Percentiles rank a stretch among this genome's conserved stretches.
Conservation (phyloP, 257 asterid species). For the Leonotis leonurus region DNA sequence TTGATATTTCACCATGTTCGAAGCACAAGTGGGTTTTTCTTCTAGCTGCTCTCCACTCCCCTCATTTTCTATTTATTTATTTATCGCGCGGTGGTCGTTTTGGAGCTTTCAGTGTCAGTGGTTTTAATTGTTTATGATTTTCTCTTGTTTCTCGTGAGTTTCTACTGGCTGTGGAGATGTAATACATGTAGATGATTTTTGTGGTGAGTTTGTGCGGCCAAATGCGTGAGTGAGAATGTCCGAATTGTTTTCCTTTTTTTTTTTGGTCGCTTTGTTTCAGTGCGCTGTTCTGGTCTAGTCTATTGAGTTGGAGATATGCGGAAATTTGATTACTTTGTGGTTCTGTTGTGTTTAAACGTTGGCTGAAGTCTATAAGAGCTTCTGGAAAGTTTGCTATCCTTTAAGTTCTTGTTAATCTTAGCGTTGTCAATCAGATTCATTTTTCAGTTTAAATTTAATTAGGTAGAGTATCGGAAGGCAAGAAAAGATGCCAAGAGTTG, state of each 20-base stretch:
- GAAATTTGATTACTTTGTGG: conserved; percentile 8
- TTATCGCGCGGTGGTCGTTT: not conserved
- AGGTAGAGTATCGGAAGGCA: not conserved
- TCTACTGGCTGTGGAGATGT: not conserved
- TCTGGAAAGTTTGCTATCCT: no score
- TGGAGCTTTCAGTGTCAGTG: not conserved
- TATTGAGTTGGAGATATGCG: not conserved
- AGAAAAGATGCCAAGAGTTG: not conserved
- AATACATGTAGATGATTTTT: conserved; percentile 13
- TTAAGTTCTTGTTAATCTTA: no score
- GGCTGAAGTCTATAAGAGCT: no score
- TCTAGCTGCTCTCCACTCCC: not conserved
- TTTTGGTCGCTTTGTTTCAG: not conserved
- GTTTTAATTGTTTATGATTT: not conserved
- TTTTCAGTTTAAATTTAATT: not conserved
- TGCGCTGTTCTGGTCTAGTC: not conserved
- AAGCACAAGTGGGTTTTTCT: conserved; percentile 38
- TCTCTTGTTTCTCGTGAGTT: not conserved
- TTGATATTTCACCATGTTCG: conserved; percentile 35
- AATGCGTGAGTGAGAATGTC: conserved; percentile 3
- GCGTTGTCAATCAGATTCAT: no score
- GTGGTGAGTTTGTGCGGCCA: not conserved
- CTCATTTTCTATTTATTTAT: no score
- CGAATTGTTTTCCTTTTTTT: not conserved
- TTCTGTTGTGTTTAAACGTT: no score